Percentiles rank a stretch among this genome's conserved stretches.
phyloP scores from a whole-genome alignment of 1,284 basidiomycete species.

The Amylostereum areolatum region DNA sequence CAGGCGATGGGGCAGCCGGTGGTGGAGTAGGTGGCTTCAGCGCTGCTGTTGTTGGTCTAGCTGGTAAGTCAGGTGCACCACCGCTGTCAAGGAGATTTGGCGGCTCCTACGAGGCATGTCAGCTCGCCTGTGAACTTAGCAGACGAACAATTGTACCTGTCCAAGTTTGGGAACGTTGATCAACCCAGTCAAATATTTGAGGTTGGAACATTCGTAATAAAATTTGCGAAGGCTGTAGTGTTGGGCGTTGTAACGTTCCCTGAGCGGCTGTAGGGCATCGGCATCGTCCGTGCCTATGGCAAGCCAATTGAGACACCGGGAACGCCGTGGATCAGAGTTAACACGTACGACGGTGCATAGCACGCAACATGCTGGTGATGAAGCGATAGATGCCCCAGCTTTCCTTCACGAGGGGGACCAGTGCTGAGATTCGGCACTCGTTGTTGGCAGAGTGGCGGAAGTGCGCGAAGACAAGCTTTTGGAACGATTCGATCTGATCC shows the following conservation, averaged over 20 bases:
- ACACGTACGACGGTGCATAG: slow-evolving; percentile 83
- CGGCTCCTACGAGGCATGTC: slow-evolving; percentile 60
- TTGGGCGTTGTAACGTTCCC: slow-evolving; percentile 81
- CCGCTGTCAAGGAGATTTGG: slow-evolving; percentile 87
- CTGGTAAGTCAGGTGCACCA: slow-evolving; percentile 81
- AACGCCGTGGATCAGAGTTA: neutral
- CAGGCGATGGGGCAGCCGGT: slow-evolving; percentile 68
- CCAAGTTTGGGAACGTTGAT: slow-evolving; percentile 97
- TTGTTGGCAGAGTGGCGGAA: slow-evolving; percentile 89
- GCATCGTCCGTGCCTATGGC: slow-evolving; percentile 75
- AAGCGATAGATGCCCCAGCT: slow-evolving; percentile 97
- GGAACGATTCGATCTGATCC: slow-evolving; percentile 96
- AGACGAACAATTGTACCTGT: slow-evolving; percentile 42
- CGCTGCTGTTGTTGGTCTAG: slow-evolving; percentile 75
- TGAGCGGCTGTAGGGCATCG: slow-evolving; percentile 83
- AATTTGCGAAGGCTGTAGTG: slow-evolving; percentile 91
- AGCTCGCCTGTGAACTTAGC: slow-evolving; percentile 25
- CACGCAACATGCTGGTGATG: slow-evolving; percentile 94
- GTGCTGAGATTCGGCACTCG: slow-evolving; percentile 89
- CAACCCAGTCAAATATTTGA: slow-evolving; percentile 91
- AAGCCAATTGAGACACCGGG: slow-evolving; percentile 2
- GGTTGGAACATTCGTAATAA: slow-evolving; percentile 96
- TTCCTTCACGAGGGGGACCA: slow-evolving; percentile 94
- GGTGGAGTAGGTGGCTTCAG: slow-evolving; percentile 48
- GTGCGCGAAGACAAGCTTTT: slow-evolving; percentile 91